Conservation (phyloP, 225 moss, liverwort and hornwort genomes). For the Thuidium tamariscinum region DNA sequence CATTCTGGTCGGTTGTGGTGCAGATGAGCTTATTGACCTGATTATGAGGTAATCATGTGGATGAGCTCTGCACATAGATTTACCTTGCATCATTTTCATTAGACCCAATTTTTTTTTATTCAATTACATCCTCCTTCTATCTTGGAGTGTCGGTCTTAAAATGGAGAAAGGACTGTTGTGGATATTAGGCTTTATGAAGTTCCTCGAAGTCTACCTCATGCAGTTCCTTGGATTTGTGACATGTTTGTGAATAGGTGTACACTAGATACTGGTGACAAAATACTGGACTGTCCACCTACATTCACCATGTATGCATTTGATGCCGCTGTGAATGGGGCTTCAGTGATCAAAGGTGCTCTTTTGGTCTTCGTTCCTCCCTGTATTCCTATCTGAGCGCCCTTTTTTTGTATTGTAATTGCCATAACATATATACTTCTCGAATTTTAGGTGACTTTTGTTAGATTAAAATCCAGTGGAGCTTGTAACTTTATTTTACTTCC, state of each 20-base stretch:
- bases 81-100: background rate
- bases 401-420: background rate
- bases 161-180: background rate
- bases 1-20: conserved; percentile 93
- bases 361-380: background rate
- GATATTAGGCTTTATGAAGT: background rate
- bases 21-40: conserved; percentile 97
- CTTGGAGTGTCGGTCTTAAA: background rate
- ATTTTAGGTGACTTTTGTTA: background rate
- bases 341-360: conserved; percentile 72
- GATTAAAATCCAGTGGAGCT: background rate
- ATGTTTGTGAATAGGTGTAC: conserved; percentile 51
- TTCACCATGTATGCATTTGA: conserved; percentile 99
- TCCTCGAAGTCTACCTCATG: background rate
- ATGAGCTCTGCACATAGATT: background rate
- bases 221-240: background rate
- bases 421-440: background rate
- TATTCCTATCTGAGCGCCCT: background rate
- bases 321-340: conserved; percentile 92
- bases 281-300: conserved; percentile 90
- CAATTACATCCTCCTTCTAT: background rate
- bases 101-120: background rate
- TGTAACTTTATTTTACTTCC: background rate
- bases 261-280: conserved; percentile 72
- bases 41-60: conserved; percentile 68